Evolutionary conservation across 305 asterid species (phyloP).

Genomic region (Solanum aculeatissimum): DNA sequence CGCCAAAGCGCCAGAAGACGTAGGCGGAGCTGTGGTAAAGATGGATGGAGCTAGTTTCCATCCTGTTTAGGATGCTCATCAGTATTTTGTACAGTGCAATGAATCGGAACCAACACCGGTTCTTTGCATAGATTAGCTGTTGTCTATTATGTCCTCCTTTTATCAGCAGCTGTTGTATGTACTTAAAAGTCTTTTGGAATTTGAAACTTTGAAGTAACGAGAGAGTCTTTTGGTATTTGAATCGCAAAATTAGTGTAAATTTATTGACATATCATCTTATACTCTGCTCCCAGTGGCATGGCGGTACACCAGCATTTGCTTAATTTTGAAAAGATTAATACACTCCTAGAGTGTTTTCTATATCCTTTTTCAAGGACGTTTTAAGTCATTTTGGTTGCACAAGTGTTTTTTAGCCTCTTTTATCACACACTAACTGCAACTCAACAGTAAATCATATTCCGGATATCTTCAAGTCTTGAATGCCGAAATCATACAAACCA

Average conservation of each 20-base stretch:
- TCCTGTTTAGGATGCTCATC: conserved; percentile 2
- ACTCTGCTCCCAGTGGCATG: no score
- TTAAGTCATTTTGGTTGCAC: background rate
- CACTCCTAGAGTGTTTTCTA: background rate
- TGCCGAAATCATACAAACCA: background rate
- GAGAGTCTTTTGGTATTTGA: background rate
- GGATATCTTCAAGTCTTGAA: background rate
- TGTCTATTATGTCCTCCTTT: background rate
- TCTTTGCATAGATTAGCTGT: background rate
- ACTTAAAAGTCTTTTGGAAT: background rate
- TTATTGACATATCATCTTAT: background rate
- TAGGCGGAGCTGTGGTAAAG: conserved; percentile 1
- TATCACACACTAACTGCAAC: background rate
- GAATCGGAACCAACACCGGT: background rate
- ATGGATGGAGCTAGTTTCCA: background rate
- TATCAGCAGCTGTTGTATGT: background rate
- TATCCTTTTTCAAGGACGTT: background rate
- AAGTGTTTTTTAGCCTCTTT: background rate
- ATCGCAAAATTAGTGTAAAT: background rate
- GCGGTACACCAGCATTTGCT: background rate
- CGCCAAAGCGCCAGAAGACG: conserved; percentile 41
- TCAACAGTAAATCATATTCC: background rate
- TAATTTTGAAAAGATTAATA: background rate
- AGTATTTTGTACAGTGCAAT: conserved; percentile 16
- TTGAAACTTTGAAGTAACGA: background rate